These are phyloP conservation scores for Xerocomus potaroensis DNA, from an alignment of 768 basidiomycete species.

Conservation along the genomic window DNA sequence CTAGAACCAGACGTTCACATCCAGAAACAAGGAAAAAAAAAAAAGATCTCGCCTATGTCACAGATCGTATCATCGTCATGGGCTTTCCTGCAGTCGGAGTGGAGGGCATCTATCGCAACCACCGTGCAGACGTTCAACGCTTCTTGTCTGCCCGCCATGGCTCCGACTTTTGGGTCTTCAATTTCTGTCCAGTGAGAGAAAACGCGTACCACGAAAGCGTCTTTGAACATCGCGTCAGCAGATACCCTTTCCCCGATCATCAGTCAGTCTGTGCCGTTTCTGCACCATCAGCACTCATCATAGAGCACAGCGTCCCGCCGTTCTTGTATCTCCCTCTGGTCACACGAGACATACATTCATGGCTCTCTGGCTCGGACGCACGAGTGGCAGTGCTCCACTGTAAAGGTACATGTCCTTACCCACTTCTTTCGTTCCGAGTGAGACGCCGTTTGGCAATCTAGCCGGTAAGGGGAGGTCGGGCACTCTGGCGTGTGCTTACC, in stretches of 20 bases:
- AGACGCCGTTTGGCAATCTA: conserved; percentile 22
- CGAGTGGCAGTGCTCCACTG: conserved; percentile 82
- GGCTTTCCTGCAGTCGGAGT: conserved; percentile 82
- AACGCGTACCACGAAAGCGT: conserved; percentile 69
- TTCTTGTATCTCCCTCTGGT: conserved; percentile 68
- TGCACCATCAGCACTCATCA: neutral
- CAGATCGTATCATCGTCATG: conserved; percentile 72
- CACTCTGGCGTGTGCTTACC: conserved; percentile 78
- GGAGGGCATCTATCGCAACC: conserved; percentile 78
- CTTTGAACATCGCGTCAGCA: conserved; percentile 71
- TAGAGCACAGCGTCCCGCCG: conserved; percentile 59
- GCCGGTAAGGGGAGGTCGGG: conserved; percentile 85
- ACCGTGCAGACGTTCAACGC: conserved; percentile 64
- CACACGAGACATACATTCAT: conserved; percentile 67
- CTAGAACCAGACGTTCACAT: no score
- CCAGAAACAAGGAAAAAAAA: no score
- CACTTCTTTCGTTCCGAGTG: conserved; percentile 1
- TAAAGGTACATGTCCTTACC: conserved; percentile 51
- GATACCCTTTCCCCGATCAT: conserved; percentile 90
- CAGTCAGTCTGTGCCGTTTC: conserved; percentile 68
- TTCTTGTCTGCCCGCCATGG: conserved; percentile 74
- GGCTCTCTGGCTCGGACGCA: conserved; percentile 62
- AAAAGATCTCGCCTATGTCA: conserved; percentile 62
- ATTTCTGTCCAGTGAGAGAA: conserved; percentile 78
- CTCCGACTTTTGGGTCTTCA: conserved; percentile 83